These are phyloP conservation scores for Poteriospumella lacustris DNA, from an alignment of 108 stramenopile species.

Conservation along the genomic window DNA sequence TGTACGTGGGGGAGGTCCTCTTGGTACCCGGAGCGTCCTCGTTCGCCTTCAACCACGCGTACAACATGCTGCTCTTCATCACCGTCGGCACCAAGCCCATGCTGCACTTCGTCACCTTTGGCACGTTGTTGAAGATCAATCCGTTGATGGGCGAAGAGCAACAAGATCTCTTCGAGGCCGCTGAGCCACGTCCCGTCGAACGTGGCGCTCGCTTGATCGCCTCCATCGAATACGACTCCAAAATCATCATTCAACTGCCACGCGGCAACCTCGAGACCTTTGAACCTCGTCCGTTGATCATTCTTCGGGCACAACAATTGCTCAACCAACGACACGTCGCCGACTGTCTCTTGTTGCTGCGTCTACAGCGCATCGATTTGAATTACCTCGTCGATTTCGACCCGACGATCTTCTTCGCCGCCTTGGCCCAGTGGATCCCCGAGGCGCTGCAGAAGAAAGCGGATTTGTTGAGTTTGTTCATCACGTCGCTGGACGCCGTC, in stretches of 20 bases:
- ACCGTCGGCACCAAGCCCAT: not conserved
- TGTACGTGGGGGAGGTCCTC: not conserved
- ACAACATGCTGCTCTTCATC: not conserved
- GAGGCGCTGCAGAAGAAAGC: not conserved
- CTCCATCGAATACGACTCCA: not conserved
- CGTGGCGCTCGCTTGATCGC: conserved; percentile 10
- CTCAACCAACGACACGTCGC: not conserved
- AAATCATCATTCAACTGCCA: conserved; percentile 17
- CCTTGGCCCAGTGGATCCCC: not conserved
- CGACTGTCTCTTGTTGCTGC: not conserved
- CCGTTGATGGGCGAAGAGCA: not conserved
- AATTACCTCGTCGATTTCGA: not conserved
- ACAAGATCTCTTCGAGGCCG: not conserved
- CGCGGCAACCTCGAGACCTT: conserved; percentile 19
- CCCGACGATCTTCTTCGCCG: not conserved
- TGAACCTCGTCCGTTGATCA: not conserved
- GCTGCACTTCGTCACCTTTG: not conserved
- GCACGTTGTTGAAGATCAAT: not conserved
- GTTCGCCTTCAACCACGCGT: not conserved
- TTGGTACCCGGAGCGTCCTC: not conserved
- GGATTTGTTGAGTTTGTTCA: not conserved
- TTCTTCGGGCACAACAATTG: not conserved
- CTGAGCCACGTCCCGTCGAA: conserved; percentile 11
- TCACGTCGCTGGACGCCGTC: not conserved
- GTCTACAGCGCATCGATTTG: not conserved